Evolutionary conservation across 2,329 filamentous ascomycete genomes (phyloP), one percentile per base, ranked within the genome.

Genomic region (Hirsutella rhossiliensis): DNA sequence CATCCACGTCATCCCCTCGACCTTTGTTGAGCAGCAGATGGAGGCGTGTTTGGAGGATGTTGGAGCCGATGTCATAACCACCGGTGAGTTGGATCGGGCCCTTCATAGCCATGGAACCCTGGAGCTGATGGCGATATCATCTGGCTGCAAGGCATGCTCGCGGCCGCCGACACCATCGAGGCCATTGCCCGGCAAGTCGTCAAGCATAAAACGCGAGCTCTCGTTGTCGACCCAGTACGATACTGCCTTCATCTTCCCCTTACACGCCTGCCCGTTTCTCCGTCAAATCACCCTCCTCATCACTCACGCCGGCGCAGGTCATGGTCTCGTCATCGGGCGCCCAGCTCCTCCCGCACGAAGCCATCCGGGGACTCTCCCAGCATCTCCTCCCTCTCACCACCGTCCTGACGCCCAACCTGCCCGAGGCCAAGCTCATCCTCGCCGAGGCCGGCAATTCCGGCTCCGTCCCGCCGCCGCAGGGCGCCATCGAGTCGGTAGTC

Each of bases 291-390:
- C 18, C 42, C 17, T 18, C 2, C 20, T 30, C 41, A 27, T 52
- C 37, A 41, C n/a, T 38, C 17, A 30, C 11, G 20, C 28, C 4
- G 7, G n/a, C 30, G 5, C 29, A 92, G 87, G 89, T 97, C 46
- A 96, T 97, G 88, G 78, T 96, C 11, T 83, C 86, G 27, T 90
- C 86, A 1, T 86, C 80, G n/a, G 85, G 85, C 20, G 75, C 82
- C 9, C 68, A 76, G 48, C 71, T 92, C 1, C 72, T 90, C 17
- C 79, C 81, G 1, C 60, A 72, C 32, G 67, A 75, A 9, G 83
- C 85, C n/a, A 68, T 87, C 29, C 59, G 68, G 11, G 72, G 73
- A 8, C 64, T 90, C 41, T 69, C 76, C 41, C 60, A 68, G 13
- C 64, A 73, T 12, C 64, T 92, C 5, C 68, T 90, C 9, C 80